phyloP scores from a whole-genome alignment of 2,329 filamentous ascomycete genomes.

The Sclerotinia subarctica region DNA sequence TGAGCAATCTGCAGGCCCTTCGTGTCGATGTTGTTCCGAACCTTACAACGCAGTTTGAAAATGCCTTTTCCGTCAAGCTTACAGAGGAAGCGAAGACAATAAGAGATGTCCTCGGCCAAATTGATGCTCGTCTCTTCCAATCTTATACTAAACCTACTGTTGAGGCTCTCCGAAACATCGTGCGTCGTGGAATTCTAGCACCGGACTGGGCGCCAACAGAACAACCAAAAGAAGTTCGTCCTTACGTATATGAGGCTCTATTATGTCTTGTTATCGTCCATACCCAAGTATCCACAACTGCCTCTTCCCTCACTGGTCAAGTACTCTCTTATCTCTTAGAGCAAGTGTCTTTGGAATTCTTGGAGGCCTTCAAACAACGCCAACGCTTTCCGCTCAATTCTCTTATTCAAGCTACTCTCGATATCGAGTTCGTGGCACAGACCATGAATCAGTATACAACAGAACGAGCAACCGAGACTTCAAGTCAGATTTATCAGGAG shows the following conservation, averaged over 20 bases:
- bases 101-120: slow-evolving; percentile 83
- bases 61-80: slow-evolving; percentile 87
- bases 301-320: slow-evolving; percentile 70
- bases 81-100: slow-evolving; percentile 93
- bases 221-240: slow-evolving; percentile 70
- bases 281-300: slow-evolving; percentile 80
- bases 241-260: slow-evolving; percentile 87
- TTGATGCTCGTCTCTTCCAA: slow-evolving; percentile 86
- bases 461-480: slow-evolving; percentile 73
- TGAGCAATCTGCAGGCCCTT: slow-evolving; percentile 86
- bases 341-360: slow-evolving; percentile 73
- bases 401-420: slow-evolving; percentile 94
- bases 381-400: slow-evolving; percentile 69
- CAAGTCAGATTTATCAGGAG: slow-evolving; percentile 88
- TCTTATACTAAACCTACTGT: slow-evolving; percentile 82
- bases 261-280: slow-evolving; percentile 86
- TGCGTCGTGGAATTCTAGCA: slow-evolving; percentile 68
- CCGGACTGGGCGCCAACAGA: slow-evolving; percentile 66
- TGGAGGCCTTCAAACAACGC: slow-evolving; percentile 71
- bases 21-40: slow-evolving; percentile 79
- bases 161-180: slow-evolving; percentile 63
- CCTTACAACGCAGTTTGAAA: slow-evolving; percentile 90
- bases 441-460: slow-evolving; percentile 88
- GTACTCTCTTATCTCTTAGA: slow-evolving; percentile 87
- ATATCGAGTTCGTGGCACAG: slow-evolving; percentile 95